These are phyloP conservation scores for Peronospora belbahrii DNA, from an alignment of 352 stramenopile genomes.

Conservation along the genomic window DNA sequence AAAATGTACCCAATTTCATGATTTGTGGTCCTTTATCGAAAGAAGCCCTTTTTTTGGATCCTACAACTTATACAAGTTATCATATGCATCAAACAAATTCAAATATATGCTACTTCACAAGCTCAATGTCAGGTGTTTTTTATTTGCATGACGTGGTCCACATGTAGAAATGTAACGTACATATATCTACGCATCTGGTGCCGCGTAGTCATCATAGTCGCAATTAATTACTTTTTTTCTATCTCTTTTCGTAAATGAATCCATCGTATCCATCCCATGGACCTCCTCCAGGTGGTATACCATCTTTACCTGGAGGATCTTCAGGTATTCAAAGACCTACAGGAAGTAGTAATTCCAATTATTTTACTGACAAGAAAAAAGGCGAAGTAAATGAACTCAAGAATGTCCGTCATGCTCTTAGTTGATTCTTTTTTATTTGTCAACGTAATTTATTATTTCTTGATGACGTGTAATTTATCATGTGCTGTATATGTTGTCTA, in stretches of 20 bases:
- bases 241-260: conserved; percentile 12
- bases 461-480: background rate
- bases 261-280: conserved; percentile 24
- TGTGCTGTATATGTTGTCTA: background rate
- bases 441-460: too few relatives aligned
- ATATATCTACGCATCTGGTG: background rate
- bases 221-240: background rate
- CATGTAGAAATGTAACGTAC: background rate
- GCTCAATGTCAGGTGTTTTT: too few relatives aligned
- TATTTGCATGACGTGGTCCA: background rate
- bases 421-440: too few relatives aligned
- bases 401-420: conserved; percentile 56
- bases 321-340: conserved; percentile 16
- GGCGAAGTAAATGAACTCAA: conserved; percentile 94
- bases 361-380: conserved; percentile 91
- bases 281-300: conserved; percentile 18
- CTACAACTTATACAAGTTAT: too few relatives aligned
- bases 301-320: conserved; percentile 8
- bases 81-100: too few relatives aligned
- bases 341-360: conserved; percentile 49
- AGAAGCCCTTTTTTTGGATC: too few relatives aligned
- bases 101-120: too few relatives aligned
- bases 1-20: too few relatives aligned
- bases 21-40: too few relatives aligned
- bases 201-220: background rate